These are phyloP conservation scores for Rosa chinensis DNA, from an alignment of 306 rosid species.

Conservation along the genomic window DNA sequence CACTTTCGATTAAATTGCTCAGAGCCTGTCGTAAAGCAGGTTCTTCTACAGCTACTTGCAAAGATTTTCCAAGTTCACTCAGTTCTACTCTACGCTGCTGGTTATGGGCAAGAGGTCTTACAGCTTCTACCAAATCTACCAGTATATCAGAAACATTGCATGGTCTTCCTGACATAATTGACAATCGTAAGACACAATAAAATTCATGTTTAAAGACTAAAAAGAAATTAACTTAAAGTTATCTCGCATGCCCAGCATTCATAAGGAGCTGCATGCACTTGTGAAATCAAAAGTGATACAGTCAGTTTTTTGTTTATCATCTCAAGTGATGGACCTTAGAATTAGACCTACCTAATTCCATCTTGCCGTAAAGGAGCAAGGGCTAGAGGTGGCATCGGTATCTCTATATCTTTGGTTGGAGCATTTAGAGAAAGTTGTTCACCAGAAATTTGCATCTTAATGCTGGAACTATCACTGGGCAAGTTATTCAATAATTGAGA, in stretches of 20 bases:
- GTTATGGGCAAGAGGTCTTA: slow-evolving; percentile 66
- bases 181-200: slow-evolving; percentile 45
- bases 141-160: slow-evolving; percentile 83
- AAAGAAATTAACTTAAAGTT: background rate
- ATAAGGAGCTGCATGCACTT: background rate
- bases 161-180: slow-evolving; percentile 89
- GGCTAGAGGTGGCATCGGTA: slow-evolving; percentile 90
- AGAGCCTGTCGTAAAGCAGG: slow-evolving; percentile 94
- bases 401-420: slow-evolving; percentile 62
- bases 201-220: background rate
- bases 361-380: slow-evolving; percentile 72
- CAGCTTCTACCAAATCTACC: slow-evolving; percentile 81
- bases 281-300: background rate
- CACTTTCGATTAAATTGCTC: slow-evolving; percentile 89
- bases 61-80: slow-evolving; percentile 54
- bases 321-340: background rate
- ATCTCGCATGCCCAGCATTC: background rate
- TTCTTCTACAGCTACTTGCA: slow-evolving; percentile 78
- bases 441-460: slow-evolving; percentile 38
- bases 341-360: slow-evolving; percentile 68
- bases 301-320: background rate
- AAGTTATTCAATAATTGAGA: slow-evolving; percentile 49
- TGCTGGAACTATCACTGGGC: slow-evolving; percentile 47
- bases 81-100: slow-evolving; percentile 64
- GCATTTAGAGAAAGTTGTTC: slow-evolving; percentile 49